Percentiles rank a stretch among this genome's conserved stretches.
These are phyloP conservation scores for Calonectria henricotiae DNA, from an alignment of 2,329 filamentous ascomycete species.

Conservation along the genomic window DNA sequence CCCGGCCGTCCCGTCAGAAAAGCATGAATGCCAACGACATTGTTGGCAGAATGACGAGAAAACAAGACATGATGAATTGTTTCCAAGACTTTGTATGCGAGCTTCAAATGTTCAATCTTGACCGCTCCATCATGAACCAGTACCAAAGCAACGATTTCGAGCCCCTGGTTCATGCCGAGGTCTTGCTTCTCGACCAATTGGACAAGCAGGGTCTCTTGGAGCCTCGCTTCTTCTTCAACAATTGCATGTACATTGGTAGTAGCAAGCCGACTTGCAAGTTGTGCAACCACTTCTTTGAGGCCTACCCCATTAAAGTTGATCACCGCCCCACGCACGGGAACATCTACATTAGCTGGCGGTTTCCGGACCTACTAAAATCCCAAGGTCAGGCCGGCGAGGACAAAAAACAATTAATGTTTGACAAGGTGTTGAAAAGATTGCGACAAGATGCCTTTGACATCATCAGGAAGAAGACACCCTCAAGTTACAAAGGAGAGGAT, in stretches of 20 bases:
- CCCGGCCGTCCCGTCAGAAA: conserved; percentile 25
- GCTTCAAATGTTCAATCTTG: conserved; percentile 41
- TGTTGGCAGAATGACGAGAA: conserved; percentile 30
- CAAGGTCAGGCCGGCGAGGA: conserved; percentile 10
- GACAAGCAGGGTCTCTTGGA: conserved; percentile 38
- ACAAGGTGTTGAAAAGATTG: conserved; percentile 31
- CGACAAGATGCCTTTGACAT: conserved; percentile 38
- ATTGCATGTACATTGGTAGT: conserved; percentile 55
- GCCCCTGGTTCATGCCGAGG: conserved; percentile 56
- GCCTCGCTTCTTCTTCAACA: conserved; percentile 50
- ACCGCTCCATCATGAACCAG: conserved; percentile 37
- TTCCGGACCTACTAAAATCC: conserved; percentile 50
- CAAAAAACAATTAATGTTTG: conserved; percentile 28
- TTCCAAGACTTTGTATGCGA: conserved; percentile 34
- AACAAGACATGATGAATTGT: neutral
- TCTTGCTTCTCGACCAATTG: conserved; percentile 51
- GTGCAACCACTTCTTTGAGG: conserved; percentile 54
- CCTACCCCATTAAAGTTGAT: conserved; percentile 40
- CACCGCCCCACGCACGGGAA: conserved; percentile 54
- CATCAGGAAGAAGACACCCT: conserved; percentile 30
- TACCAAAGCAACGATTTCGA: conserved; percentile 38
- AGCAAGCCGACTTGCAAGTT: conserved; percentile 59
- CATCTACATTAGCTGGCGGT: conserved; percentile 56
- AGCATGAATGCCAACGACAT: conserved; percentile 36
- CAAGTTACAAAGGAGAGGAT: conserved; percentile 34